Evolutionary conservation across 129 eudicot genomes (phyloP).

Genomic region (Apium graveolens): DNA sequence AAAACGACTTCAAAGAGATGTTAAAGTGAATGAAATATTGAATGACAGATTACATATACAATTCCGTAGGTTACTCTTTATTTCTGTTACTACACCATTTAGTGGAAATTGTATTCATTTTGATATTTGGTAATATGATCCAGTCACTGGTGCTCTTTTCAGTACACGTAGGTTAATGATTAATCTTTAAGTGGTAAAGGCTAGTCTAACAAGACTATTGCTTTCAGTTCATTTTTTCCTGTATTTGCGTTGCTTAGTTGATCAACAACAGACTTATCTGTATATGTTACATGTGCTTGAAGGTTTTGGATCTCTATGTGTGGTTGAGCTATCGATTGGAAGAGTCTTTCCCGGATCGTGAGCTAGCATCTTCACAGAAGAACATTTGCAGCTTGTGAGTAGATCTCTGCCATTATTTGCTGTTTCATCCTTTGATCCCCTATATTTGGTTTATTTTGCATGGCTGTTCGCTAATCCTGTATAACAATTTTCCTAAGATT

Average conservation of each 20-base stretch:
- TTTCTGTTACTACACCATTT: neutral
- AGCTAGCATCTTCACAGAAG: slow-evolving; percentile 88
- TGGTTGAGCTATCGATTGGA: slow-evolving; percentile 90
- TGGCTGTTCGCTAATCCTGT: neutral
- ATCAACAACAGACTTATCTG: neutral
- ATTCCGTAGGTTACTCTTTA: neutral
- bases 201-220: neutral
- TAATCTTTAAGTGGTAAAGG: neutral
- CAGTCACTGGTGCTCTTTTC: neutral
- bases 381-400: slow-evolving; percentile 92
- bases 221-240: neutral
- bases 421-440: neutral
- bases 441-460: neutral
- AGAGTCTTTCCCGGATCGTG: slow-evolving; percentile 87
- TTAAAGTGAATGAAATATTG: neutral
- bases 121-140: neutral
- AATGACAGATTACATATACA: neutral
- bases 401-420: neutral
- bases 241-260: neutral
- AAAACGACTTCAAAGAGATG: neutral
- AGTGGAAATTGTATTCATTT: neutral
- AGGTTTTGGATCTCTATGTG: slow-evolving; percentile 95
- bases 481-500: slow-evolving; percentile 31
- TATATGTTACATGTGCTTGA: slow-evolving; percentile 1
- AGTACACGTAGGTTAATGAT: neutral